A percentile compares a stretch with the other conserved stretches of the same genome.
Conservation (phyloP, 2,329 filamentous ascomycete genomes). For the Neofusicoccum umdonicola region DNA sequence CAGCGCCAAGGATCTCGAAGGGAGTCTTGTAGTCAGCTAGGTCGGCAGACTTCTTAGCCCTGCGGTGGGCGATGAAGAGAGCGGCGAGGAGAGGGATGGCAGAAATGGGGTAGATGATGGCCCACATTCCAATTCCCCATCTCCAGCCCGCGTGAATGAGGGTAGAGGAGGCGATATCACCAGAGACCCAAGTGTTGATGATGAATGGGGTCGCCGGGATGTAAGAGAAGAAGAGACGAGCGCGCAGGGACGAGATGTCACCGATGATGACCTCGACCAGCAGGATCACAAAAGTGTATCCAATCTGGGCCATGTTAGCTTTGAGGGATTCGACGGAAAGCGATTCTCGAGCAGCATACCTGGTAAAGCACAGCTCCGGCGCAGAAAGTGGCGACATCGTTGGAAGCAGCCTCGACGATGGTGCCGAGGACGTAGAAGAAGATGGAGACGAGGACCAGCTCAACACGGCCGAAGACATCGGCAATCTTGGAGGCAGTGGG, state of each 20-base stretch:
- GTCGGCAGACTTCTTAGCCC: slow-evolving; percentile 53
- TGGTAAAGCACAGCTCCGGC: slow-evolving; percentile 61
- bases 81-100: slow-evolving; percentile 55
- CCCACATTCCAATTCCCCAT: slow-evolving; percentile 62
- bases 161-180: slow-evolving; percentile 54
- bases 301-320: slow-evolving; percentile 40
- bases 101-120: slow-evolving; percentile 58
- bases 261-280: slow-evolving; percentile 64
- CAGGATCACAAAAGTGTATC: slow-evolving; percentile 61
- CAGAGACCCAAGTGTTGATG: slow-evolving; percentile 62
- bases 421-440: slow-evolving; percentile 56
- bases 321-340: neutral
- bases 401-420: slow-evolving; percentile 55
- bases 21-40: slow-evolving; percentile 47
- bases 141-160: slow-evolving; percentile 54
- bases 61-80: slow-evolving; percentile 50
- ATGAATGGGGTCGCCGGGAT: slow-evolving; percentile 60
- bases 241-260: slow-evolving; percentile 62
- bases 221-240: slow-evolving; percentile 64
- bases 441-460: slow-evolving; percentile 56
- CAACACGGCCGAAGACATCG: slow-evolving; percentile 60
- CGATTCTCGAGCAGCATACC: slow-evolving; percentile 9
- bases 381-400: slow-evolving; percentile 51
- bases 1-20: slow-evolving; percentile 42
- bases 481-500: slow-evolving; percentile 61